Evolutionary conservation across 352 stramenopile genomes (phyloP).

Genomic region (Globisporangium perplexum): DNA sequence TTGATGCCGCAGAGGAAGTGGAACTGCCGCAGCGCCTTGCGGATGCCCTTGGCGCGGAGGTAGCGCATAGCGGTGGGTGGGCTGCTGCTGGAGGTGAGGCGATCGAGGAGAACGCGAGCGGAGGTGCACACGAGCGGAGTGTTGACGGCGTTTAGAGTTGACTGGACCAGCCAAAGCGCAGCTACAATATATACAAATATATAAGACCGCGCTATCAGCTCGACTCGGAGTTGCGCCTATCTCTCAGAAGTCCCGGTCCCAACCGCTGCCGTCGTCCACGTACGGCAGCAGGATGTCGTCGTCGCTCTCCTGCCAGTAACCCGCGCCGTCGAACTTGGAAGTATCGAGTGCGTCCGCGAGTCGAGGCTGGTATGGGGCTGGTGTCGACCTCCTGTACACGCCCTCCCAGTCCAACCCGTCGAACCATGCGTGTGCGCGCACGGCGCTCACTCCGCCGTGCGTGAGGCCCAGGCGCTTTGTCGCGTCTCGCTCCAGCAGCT

Average conservation of each 20-base stretch:
- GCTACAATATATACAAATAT: too few species aligned
- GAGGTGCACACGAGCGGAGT: too few species aligned
- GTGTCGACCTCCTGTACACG: slow-evolving; percentile 83
- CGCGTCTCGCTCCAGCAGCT: slow-evolving; percentile 83
- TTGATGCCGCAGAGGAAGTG: slow-evolving; percentile 87
- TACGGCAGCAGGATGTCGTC: slow-evolving; percentile 32
- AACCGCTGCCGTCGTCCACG: slow-evolving; percentile 52
- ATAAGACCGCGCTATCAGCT: too few species aligned
- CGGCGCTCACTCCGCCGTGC: slow-evolving; percentile 82
- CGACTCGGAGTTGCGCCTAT: too few species aligned
- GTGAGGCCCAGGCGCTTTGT: slow-evolving; percentile 87
- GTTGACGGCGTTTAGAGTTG: too few species aligned
- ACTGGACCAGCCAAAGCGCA: too few species aligned
- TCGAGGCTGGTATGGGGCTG: slow-evolving; percentile 86
- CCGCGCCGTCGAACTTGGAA: slow-evolving; percentile 90
- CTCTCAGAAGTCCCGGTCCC: slow-evolving; percentile 85
- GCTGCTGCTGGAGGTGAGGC: not conserved
- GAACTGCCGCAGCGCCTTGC: slow-evolving; percentile 85
- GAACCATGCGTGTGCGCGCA: slow-evolving; percentile 92
- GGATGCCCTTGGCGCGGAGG: slow-evolving; percentile 79
- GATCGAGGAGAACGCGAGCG: too few species aligned
- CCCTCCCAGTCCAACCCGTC: slow-evolving; percentile 84
- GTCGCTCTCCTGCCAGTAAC: slow-evolving; percentile 44
- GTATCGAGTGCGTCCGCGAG: slow-evolving; percentile 88
- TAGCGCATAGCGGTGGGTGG: slow-evolving; percentile 46